phyloP scores from a whole-genome alignment of 176 grass and related monocot species.

The Miscanthus lutarioriparius region DNA sequence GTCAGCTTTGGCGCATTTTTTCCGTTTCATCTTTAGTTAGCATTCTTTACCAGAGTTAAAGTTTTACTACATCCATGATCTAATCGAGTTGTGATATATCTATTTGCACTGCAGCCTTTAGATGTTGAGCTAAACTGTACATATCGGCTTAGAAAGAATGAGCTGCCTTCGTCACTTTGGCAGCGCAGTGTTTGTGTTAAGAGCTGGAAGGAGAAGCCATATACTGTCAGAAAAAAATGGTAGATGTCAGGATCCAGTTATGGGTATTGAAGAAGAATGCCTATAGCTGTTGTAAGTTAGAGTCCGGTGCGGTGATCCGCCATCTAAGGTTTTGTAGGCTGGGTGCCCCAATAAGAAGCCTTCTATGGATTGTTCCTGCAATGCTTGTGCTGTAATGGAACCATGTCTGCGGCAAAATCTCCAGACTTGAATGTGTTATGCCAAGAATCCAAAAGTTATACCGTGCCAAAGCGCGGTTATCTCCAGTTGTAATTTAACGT shows the following conservation, averaged over 20 bases:
- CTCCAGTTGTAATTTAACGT: background rate
- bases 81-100: background rate
- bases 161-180: slow-evolving; percentile 30
- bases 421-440: background rate
- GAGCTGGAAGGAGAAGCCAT: slow-evolving; percentile 23
- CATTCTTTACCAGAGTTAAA: slow-evolving; percentile 11
- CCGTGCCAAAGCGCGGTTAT: background rate
- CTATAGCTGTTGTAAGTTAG: slow-evolving; percentile 35
- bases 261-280: slow-evolving; percentile 29
- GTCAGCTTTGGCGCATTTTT: background rate
- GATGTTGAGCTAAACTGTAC: slow-evolving; percentile 37
- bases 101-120: slow-evolving; percentile 26
- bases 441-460: background rate
- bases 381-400: background rate
- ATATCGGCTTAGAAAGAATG: slow-evolving; percentile 29
- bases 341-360: background rate
- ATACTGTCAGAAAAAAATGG: slow-evolving; percentile 18
- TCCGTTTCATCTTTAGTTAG: background rate
- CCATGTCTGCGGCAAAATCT: background rate
- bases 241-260: slow-evolving; percentile 32
- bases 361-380: slow-evolving; percentile 5
- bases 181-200: slow-evolving; percentile 23
- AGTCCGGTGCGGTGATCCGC: slow-evolving; percentile 9
- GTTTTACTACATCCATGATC: slow-evolving; percentile 6
- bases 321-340: slow-evolving; percentile 41